Evolutionary conservation across 345 rosid genomes (phyloP).

Genomic region (Citrus hindsii): DNA sequence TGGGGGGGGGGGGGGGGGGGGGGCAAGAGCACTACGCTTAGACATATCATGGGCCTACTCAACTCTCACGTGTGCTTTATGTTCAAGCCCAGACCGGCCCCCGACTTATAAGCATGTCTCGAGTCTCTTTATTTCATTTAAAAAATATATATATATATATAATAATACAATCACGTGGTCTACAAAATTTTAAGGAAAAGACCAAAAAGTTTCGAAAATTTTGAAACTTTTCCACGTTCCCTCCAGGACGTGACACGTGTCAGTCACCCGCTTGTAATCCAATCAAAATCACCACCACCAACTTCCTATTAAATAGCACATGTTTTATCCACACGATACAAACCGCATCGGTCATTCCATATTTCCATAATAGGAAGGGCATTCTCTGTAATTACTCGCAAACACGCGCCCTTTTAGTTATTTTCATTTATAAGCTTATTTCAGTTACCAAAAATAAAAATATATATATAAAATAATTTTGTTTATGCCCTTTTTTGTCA

Average conservation of each 20-base stretch:
- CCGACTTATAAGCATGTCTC: too few species aligned
- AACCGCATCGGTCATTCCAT: not conserved
- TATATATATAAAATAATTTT: not conserved
- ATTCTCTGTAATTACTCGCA: conserved; percentile 22
- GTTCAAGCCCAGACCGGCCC: too few species aligned
- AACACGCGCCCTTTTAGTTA: conserved; percentile 24
- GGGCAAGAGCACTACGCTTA: too few species aligned
- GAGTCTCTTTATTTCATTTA: too few species aligned
- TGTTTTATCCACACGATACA: not conserved
- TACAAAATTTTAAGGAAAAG: too few species aligned
- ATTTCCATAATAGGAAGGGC: conserved; percentile 8
- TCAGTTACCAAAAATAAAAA: not conserved
- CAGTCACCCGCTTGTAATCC: not conserved
- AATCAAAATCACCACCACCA: not conserved
- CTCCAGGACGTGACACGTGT: not conserved
- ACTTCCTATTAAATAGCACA: not conserved
- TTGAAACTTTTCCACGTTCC: not conserved
- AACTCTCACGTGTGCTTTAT: too few species aligned
- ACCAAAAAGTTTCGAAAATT: not conserved
- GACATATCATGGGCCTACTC: too few species aligned
- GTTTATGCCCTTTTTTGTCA: conserved; percentile 16
- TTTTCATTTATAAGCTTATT: conserved; percentile 2
- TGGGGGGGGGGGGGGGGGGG: too few species aligned
- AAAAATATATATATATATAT: too few species aligned
- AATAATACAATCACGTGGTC: too few species aligned